Evolutionary conservation across 1,284 basidiomycete genomes (phyloP), one percentile per base, ranked within the genome.

Genomic region (Melanopsichium pennsylvanicum): DNA sequence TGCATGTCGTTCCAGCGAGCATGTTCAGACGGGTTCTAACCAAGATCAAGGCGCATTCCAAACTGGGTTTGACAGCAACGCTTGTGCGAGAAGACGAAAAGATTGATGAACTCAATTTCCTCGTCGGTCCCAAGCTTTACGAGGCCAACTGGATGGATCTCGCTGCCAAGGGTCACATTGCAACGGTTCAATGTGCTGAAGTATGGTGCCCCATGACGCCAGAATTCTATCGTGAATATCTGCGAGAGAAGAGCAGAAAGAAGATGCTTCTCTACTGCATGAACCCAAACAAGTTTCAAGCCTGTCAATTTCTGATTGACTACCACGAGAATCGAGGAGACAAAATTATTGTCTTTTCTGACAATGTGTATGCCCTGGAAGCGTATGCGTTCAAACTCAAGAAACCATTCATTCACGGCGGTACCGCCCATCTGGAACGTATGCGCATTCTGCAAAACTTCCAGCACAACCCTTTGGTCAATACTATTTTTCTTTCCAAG

Each of bases 61-160:
- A 81, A 54, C 70, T 81, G 8, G 79, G 79, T 8, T 60, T 81
- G 37, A 81, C 79, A 1, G 39, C 95, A 1, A 99, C 96, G 4
- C 88, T 98, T 31, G 96, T 99, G 27, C 90, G 96, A 63, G 96
- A 99, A 82, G 96, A 99, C 80, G 96, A 99, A 82, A 97, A 97
- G 84, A 98, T 99, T 75, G 90, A 91, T 26, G 96, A 99, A 83
- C 84, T 99, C 56, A 97, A 97, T 81, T 98, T 97, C 81, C 91
- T 98, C 86, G 97, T 99, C 79, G 96, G 96, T 1, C 96, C 96
- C 4, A 99, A 99, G 84, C 86, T 99, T 37, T 99, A 98, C 82
- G 96, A 99, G 83, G 96, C 96, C 7, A 99, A 99, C 81, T 99
- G 96, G 96, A 98, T 98, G 95, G 96, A 99, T 82, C 87, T 99